Evolutionary conservation across 2,329 filamentous ascomycete genomes (phyloP).

Genomic region (Cytospora piceicola): DNA sequence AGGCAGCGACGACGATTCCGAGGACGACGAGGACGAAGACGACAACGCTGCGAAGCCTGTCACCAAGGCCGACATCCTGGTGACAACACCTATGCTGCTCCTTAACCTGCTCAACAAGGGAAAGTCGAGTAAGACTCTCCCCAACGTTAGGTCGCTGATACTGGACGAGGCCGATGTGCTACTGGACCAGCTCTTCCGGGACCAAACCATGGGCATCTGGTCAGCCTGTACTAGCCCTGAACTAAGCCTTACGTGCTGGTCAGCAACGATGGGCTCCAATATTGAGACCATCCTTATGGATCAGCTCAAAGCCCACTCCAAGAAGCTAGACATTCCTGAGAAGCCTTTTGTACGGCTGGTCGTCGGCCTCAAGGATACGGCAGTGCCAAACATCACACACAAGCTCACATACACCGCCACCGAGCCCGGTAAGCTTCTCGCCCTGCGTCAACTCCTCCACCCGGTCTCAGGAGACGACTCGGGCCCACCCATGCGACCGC

Average conservation of each 20-base stretch:
- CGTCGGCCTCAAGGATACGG: constrained; percentile 94
- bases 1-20: constrained; percentile 37
- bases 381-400: constrained; percentile 89
- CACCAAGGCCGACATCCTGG: constrained; percentile 77
- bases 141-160: constrained; percentile 73
- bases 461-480: constrained; percentile 64
- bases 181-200: constrained; percentile 85
- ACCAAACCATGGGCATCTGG: constrained; percentile 87
- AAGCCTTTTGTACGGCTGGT: constrained; percentile 78
- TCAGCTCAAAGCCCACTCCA: constrained; percentile 63
- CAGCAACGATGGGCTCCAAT: constrained; percentile 93
- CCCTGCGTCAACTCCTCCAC: constrained; percentile 85
- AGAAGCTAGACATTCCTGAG: constrained; percentile 41
- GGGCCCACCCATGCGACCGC: constrained; percentile 71
- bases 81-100: constrained; percentile 79
- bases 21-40: constrained; percentile 37
- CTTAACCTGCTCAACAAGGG: constrained; percentile 68
- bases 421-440: constrained; percentile 91
- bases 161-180: constrained; percentile 96
- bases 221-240: constrained; percentile 70
- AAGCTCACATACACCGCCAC: constrained; percentile 88
- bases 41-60: constrained; percentile 47
- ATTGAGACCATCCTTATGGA: constrained; percentile 78
- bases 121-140: constrained; percentile 56
- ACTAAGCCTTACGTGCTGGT: constrained; percentile 86